A percentile compares a stretch with the other conserved stretches of the same genome.
Conservation (phyloP, 106 monocot genomes). For the Phalaenopsis equestris region DNA sequence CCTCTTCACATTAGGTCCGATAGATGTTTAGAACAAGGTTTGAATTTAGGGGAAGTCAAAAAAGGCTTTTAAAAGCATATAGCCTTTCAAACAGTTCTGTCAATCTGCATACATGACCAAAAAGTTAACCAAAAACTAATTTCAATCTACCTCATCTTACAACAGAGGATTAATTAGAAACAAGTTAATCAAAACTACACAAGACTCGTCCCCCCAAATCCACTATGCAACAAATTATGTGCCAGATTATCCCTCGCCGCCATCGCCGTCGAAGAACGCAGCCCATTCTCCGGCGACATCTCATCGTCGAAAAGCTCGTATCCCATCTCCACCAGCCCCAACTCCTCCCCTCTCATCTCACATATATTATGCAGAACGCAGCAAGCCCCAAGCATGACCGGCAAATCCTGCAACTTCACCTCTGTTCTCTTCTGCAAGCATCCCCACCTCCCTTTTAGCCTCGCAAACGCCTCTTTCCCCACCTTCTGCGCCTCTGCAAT, state of each 20-base stretch:
- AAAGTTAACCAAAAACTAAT: no score
- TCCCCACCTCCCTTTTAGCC: slow-evolving; percentile 75
- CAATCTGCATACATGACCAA: no score
- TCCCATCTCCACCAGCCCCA: slow-evolving; percentile 31
- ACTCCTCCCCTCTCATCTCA: slow-evolving; percentile 51
- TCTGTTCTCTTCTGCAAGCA: slow-evolving; percentile 93
- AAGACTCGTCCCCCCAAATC: slow-evolving; percentile 40
- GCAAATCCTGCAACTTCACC: slow-evolving; percentile 79
- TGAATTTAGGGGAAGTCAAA: no score
- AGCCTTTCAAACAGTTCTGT: no score
- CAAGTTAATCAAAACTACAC: slow-evolving; percentile 8
- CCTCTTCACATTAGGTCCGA: no score
- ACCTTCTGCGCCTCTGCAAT: slow-evolving; percentile 49
- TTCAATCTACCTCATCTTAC: no score
- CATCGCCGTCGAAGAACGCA: slow-evolving; percentile 42
- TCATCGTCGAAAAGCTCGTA: slow-evolving; percentile 62
- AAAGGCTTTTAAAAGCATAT: no score
- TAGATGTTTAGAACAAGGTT: no score
- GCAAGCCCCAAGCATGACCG: slow-evolving; percentile 78
- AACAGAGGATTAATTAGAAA: no score
- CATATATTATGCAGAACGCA: slow-evolving; percentile 92
- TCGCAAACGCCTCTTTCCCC: slow-evolving; percentile 52
- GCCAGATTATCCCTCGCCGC: slow-evolving; percentile 64
- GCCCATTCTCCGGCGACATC: slow-evolving; percentile 52
- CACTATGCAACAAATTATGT: slow-evolving; percentile 70